Conservation (phyloP, 2,329 filamentous ascomycete genomes). For the Stylonectria norvegica region DNA sequence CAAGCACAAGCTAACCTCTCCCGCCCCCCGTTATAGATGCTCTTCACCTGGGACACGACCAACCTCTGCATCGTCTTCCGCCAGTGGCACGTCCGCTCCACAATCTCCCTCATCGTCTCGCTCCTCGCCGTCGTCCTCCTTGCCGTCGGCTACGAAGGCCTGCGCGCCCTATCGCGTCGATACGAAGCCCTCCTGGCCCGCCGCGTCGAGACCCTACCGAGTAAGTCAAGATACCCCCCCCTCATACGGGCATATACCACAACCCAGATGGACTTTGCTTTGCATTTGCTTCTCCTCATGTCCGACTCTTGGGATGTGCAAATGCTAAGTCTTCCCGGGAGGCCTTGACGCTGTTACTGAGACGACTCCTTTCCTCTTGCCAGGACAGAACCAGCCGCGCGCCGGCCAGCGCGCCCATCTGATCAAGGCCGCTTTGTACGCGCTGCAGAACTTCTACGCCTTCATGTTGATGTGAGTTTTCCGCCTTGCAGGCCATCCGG, state of each 20-base stretch:
- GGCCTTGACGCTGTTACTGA: constrained; percentile 53
- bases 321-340: constrained; percentile 31
- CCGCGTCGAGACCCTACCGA: constrained; percentile 47
- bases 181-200: constrained; percentile 64
- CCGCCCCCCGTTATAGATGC: constrained; percentile 64
- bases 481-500: background rate
- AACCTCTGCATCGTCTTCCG: constrained; percentile 96
- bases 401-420: constrained; percentile 68
- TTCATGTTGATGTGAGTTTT: constrained; percentile 94
- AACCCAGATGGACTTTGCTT: constrained; percentile 13
- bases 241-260: constrained; percentile 1
- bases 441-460: constrained; percentile 93
- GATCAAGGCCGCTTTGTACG: constrained; percentile 81
- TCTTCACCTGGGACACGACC: constrained; percentile 92
- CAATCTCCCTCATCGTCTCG: constrained; percentile 72
- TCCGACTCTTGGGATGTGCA: constrained; percentile 17
- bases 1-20: constrained; percentile 16
- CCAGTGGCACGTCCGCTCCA: constrained; percentile 80
- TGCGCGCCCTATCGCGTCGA: constrained; percentile 71
- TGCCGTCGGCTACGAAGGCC: constrained; percentile 87
- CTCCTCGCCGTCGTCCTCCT: constrained; percentile 78
- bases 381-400: constrained; percentile 67
- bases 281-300: constrained; percentile 8
- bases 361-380: constrained; percentile 58
- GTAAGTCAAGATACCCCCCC: constrained; percentile 40